Evolutionary conservation across 106 monocot species (phyloP).

Genomic region (Dendrobium nobile): DNA sequence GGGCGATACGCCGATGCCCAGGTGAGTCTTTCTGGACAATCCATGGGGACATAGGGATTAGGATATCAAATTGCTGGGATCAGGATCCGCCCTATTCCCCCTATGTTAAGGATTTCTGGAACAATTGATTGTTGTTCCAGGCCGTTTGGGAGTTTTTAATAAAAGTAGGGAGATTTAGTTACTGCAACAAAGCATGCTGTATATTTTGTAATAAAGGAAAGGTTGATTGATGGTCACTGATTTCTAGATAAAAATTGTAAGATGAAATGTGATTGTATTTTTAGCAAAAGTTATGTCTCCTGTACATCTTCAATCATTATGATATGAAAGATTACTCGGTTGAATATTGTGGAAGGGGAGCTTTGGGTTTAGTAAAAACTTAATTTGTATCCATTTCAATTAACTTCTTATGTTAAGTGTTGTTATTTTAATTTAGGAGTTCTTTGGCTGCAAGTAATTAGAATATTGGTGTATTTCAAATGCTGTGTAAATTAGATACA

Average conservation of each 20-base stretch:
- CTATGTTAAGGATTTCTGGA: not conserved
- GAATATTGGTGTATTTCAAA: too few relatives aligned
- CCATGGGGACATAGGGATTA: not conserved
- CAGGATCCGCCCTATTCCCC: not conserved
- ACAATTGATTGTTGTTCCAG: not conserved
- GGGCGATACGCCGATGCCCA: not conserved
- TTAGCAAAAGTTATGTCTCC: not conserved
- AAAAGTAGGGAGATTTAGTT: not conserved
- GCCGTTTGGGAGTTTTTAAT: not conserved
- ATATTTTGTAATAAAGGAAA: not conserved
- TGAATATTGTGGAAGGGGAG: not conserved
- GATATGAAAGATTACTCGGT: not conserved
- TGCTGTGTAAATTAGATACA: too few relatives aligned
- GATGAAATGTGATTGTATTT: not conserved
- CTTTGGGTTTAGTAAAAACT: not conserved
- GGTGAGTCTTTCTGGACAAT: constrained; percentile 2
- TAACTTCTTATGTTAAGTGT: too few relatives aligned
- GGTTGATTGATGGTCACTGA: not conserved
- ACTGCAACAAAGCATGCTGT: not conserved
- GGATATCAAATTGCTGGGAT: not conserved
- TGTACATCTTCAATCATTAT: not conserved
- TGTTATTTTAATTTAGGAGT: too few relatives aligned
- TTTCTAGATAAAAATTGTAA: not conserved
- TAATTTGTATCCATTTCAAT: not conserved
- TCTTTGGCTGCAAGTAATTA: too few relatives aligned